phyloP scores from a whole-genome alignment of 208 protist genomes.

The Trypanosoma rangeli region DNA sequence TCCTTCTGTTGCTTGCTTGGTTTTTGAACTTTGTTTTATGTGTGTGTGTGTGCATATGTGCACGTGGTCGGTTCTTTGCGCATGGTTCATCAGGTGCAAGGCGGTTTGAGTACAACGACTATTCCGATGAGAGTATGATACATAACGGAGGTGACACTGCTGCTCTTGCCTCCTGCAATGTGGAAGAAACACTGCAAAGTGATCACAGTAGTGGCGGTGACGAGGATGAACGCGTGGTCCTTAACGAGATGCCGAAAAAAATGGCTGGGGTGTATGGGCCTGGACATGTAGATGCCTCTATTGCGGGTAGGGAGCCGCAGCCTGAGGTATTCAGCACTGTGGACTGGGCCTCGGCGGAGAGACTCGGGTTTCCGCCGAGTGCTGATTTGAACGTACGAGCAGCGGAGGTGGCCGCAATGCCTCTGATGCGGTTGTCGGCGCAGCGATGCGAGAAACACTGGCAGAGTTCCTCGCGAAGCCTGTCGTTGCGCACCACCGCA shows the following conservation, averaged over 20 bases:
- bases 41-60: not conserved
- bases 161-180: not conserved
- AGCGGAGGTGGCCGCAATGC: slow-evolving; percentile 30
- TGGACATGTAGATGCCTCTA: not conserved
- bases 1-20: not conserved
- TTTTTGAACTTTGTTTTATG: not conserved
- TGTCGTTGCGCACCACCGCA: slow-evolving; percentile 51
- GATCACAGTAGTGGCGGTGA: not conserved
- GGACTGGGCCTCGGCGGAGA: slow-evolving; percentile 52
- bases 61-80: not conserved
- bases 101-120: not conserved
- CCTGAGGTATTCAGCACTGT: slow-evolving; percentile 35
- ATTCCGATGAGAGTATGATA: not conserved
- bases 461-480: slow-evolving; percentile 40
- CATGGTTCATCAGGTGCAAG: not conserved
- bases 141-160: not conserved
- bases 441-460: slow-evolving; percentile 54
- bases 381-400: slow-evolving; percentile 11
- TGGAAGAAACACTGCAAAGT: not conserved
- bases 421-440: slow-evolving; percentile 27
- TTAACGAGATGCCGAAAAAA: not conserved
- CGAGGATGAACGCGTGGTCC: not conserved
- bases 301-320: not conserved
- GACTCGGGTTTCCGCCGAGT: slow-evolving; percentile 48
- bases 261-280: not conserved